Evolutionary conservation across 2,329 filamentous ascomycete species (phyloP), one percentile per base, ranked within the genome.

Genomic region (Colletotrichum chlorophyti): DNA sequence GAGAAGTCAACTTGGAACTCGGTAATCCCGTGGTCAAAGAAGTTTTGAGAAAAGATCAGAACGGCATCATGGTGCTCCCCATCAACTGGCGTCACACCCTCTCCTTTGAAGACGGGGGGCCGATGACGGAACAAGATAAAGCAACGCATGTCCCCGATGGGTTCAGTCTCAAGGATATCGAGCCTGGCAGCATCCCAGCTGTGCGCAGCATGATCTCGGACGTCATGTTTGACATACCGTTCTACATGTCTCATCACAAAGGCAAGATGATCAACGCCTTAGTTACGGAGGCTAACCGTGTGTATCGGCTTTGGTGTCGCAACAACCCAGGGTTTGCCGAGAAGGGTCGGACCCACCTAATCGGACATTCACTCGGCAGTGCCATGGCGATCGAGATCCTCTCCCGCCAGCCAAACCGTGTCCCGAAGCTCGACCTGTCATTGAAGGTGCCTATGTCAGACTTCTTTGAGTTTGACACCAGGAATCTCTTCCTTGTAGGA

Each of bases 161-260:
- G 34, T 84, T 83, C 64, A 72, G 75, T 0, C 79, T 99, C 12
- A 90, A 93, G 65, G 93, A 98, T 65, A 97, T 99, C 64, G 97
- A 96, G 5, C 93, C 93, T 1, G 85, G 88, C 37, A 95, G 91
- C 0, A 91, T 99, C 26, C 93, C 94, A 0, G 93, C 91, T 1
- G 90, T 99, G n/a, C 88, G 95, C 41, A 91, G 90, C 68, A 87
- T 99, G 70, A 96, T 99, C 61, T 96, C 91, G 37, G 95, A 99
- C 71, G 92, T 99, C 66, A 97, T 99, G 92, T 89, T 98, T 46
- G 95, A 99, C 70, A 94, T 99, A 46, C 95, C 95, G 0, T 98
- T 97, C 70, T 99, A 98, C 75, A 88, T 99, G 76, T 98, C 94
- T 0, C 91, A 96, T 58, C 94, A 98, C 74, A 97, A 98, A 68